Evolutionary conservation across 495 filamentous ascomycete species (phyloP).

Genomic region (Podospora appendiculata): DNA sequence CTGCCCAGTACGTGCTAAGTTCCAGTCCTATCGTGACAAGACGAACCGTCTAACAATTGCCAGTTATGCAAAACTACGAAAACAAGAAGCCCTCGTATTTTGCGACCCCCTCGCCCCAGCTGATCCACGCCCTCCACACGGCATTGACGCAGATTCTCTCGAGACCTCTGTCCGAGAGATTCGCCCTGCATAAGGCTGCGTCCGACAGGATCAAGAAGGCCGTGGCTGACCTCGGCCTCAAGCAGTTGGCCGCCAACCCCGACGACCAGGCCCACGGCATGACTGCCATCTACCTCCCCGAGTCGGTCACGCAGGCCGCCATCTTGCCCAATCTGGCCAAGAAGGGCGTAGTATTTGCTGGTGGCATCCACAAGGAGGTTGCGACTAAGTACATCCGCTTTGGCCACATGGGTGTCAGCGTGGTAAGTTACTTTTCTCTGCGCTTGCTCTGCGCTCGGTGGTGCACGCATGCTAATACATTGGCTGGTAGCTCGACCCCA

Average conservation of each 20-base stretch:
- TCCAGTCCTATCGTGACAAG: constrained; percentile 20
- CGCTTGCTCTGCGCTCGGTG: too few species aligned
- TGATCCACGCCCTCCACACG: constrained; percentile 90
- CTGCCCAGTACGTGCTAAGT: constrained; percentile 55
- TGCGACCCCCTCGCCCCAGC: constrained; percentile 89
- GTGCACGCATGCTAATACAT: constrained; percentile 4
- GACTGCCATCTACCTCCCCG: constrained; percentile 93
- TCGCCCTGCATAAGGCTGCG: constrained; percentile 64
- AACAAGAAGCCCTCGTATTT: constrained; percentile 96
- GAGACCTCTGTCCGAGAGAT: constrained; percentile 67
- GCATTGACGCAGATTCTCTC: constrained; percentile 81
- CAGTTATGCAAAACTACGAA: constrained; percentile 95
- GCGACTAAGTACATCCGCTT: constrained; percentile 51
- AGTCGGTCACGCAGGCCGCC: constrained; percentile 69
- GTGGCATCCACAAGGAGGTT: constrained; percentile 81
- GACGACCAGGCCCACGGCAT: constrained; percentile 94
- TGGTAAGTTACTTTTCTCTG: constrained; percentile 36
- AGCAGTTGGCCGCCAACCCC: constrained; percentile 74
- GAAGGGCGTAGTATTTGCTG: constrained; percentile 89
- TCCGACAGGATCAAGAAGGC: constrained; percentile 79
- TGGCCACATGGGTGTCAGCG: constrained; percentile 95
- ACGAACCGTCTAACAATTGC: too few species aligned
- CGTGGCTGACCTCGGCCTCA: constrained; percentile 69
- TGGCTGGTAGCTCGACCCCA: constrained; percentile 44
- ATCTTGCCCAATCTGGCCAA: constrained; percentile 79